Evolutionary conservation across 768 basidiomycete species (phyloP), one percentile per base, ranked within the genome.

Genomic region (Kwoniella dendrophila): DNA sequence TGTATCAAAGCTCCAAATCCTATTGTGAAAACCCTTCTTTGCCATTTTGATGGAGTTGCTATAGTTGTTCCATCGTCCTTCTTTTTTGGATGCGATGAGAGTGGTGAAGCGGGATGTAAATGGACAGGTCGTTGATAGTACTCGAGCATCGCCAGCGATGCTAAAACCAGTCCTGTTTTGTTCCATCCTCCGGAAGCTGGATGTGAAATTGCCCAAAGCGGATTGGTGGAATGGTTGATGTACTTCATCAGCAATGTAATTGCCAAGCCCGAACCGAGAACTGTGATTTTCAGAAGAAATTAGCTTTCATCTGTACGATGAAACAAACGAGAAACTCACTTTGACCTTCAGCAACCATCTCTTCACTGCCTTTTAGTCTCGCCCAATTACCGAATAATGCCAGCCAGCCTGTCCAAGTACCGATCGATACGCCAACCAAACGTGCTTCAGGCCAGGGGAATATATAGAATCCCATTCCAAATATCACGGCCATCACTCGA

Each of bases 131-230:
- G 62, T 33, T 69, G 20, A 24, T 67, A 45, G 26, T 80, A 66
- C 71, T 90, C 87, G 32, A 81, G 75, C 2, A 89, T 78, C 0
- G 89, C 85, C 7, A 86, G 73, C 10, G 83, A 48, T 1, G 86
- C 88, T 1, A 91, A 75, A 0, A 76, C 44, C 26, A 91, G 75
- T 3, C 89, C 88, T 1, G 81, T 83, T 69, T 84, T 86, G 75
- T 92, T 91, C 79, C 84, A 87, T 14, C 88, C 86, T 16, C 86
- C 87, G 0, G 86, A 86, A 27, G 83, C 79, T 55, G 82, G 82
- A 67, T 89, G 83, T 26, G 89, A 82, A 71, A 89, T 85, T 1
- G 88, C 87, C 91, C 91, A 94, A 29, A 92, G 88, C 65, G 90
- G 90, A 69, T 92, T 92, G 66, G 89, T 91, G 0, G 87, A 86